These are phyloP conservation scores for Irpex sp. DNA, from an alignment of 1,284 basidiomycete genomes.

Conservation along the genomic window DNA sequence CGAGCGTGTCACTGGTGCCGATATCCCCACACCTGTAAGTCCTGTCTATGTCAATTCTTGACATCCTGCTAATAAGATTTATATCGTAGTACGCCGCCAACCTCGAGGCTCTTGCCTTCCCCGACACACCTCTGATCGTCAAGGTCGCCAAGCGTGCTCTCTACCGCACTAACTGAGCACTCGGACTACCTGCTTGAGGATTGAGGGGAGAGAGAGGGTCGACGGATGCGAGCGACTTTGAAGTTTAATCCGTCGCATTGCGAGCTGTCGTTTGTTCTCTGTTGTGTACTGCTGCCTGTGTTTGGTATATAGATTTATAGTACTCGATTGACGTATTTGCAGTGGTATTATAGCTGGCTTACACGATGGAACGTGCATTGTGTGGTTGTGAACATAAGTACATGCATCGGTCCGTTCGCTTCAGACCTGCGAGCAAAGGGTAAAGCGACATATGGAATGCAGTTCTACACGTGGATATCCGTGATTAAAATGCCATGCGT, in stretches of 20 bases:
- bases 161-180: constrained; percentile 72
- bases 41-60: background rate
- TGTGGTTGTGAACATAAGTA: no score
- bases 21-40: constrained; percentile 88
- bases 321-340: background rate
- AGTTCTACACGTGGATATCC: background rate
- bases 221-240: background rate
- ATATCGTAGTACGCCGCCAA: constrained; percentile 76
- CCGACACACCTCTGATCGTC: constrained; percentile 81
- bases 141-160: constrained; percentile 92
- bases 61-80: constrained; percentile 8
- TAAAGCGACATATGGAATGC: background rate
- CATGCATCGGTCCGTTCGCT: no score
- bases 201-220: background rate
- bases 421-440: background rate
- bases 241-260: background rate
- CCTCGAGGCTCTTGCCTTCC: constrained; percentile 89
- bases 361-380: background rate
- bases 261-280: background rate
- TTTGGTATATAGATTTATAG: background rate
- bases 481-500: background rate
- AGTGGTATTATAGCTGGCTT: background rate
- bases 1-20: constrained; percentile 96
- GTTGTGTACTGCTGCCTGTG: background rate
- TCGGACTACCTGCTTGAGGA: background rate